phyloP scores from a whole-genome alignment of 306 rosid genomes.

The Spatholobus suberectus region DNA sequence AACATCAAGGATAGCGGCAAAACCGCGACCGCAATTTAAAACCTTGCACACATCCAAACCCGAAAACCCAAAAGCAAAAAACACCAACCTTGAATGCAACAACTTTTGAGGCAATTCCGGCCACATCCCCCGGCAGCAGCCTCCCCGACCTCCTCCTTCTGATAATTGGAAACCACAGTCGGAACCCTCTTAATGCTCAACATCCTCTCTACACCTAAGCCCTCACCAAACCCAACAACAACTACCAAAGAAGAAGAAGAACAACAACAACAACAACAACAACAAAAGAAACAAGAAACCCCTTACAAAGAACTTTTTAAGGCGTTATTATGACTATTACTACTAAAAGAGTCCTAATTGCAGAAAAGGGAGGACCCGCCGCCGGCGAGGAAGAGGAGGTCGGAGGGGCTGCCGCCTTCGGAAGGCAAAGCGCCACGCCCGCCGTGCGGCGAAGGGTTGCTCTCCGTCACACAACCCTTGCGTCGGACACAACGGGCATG shows the following conservation, averaged over 20 bases:
- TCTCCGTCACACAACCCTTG: conserved; percentile 76
- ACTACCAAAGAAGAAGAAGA: background rate
- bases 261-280: conserved; percentile 11
- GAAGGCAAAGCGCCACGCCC: conserved; percentile 99
- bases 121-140: conserved; percentile 73
- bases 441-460: conserved; percentile 99
- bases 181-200: conserved; percentile 96
- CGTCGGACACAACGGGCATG: conserved; percentile 91
- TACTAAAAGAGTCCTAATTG: background rate
- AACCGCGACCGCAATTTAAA: no score
- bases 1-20: no score
- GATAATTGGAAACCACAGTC: conserved; percentile 85
- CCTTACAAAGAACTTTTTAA: background rate
- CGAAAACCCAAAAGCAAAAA: background rate
- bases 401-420: conserved; percentile 98
- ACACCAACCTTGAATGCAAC: conserved; percentile 79
- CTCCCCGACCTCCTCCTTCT: conserved; percentile 74
- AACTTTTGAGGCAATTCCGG: conserved; percentile 73
- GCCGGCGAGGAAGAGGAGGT: conserved; percentile 97
- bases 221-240: conserved; percentile 31
- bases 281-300: background rate
- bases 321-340: background rate
- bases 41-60: background rate
- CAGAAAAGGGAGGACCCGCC: conserved; percentile 57
- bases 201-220: conserved; percentile 40